Conservation (phyloP, 495 filamentous ascomycete genomes). For the Saxophila tyrrhenica region DNA sequence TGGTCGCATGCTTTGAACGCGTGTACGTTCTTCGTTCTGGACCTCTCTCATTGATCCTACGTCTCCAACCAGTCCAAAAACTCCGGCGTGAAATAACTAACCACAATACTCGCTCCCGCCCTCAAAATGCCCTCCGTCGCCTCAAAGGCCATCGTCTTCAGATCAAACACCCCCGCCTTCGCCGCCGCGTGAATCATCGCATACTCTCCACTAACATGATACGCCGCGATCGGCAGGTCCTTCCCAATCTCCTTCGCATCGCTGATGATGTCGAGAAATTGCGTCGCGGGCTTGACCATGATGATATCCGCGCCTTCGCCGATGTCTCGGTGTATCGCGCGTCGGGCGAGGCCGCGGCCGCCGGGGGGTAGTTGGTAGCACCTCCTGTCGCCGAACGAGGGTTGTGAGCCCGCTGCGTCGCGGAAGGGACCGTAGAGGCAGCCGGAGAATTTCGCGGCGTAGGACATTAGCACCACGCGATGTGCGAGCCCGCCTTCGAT, state of each 20-base stretch:
- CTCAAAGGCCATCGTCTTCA: conserved; percentile 93
- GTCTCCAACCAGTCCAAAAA: conserved; percentile 74
- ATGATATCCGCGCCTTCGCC: conserved; percentile 92
- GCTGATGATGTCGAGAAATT: conserved; percentile 90
- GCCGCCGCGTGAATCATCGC: conserved; percentile 97
- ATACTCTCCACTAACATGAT: conserved; percentile 94
- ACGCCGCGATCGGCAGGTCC: conserved; percentile 84
- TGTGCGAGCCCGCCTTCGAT: conserved; percentile 87
- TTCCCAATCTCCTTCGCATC: conserved; percentile 88
- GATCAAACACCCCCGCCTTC: conserved; percentile 93
- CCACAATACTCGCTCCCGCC: conserved; percentile 80
- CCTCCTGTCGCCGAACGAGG: conserved; percentile 84
- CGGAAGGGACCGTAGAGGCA: conserved; percentile 96
- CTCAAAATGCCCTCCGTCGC: conserved; percentile 83
- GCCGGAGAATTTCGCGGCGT: conserved; percentile 92
- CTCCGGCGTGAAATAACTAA: conserved; percentile 90
- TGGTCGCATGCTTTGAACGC: no score
- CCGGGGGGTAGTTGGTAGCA: conserved; percentile 95
- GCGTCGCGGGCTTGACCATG: conserved; percentile 94
- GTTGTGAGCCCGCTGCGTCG: conserved; percentile 84
- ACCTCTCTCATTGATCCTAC: neutral
- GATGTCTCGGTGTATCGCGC: conserved; percentile 84
- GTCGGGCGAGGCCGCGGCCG: conserved; percentile 81
- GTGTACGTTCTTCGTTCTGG: no score
- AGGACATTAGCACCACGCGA: conserved; percentile 85